Evolutionary conservation across 306 rosid genomes (phyloP).

Genomic region (Trichosanthes truncata): DNA sequence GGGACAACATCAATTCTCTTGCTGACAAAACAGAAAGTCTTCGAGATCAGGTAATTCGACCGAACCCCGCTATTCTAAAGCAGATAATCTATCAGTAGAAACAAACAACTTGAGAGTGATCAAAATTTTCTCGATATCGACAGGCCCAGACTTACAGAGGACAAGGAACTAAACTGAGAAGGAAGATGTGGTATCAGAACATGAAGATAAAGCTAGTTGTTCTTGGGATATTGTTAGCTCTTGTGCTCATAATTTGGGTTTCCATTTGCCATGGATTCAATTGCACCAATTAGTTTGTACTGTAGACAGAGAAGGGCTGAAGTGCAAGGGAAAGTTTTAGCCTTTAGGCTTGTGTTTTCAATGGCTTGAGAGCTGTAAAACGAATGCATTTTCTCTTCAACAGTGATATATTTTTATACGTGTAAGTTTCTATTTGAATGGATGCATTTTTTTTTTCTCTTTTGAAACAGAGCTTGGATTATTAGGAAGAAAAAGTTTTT

Average conservation of each 20-base stretch:
- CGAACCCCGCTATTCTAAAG: neutral
- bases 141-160: conserved; percentile 72
- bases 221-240: conserved; percentile 58
- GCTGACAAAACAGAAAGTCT: conserved; percentile 69
- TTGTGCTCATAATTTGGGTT: conserved; percentile 74
- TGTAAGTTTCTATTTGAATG: neutral
- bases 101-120: neutral
- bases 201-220: conserved; percentile 88
- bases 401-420: conserved; percentile 4
- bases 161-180: conserved; percentile 57
- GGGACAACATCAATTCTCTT: conserved; percentile 66
- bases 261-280: conserved; percentile 84
- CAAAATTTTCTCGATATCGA: neutral
- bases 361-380: neutral
- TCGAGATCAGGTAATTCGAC: conserved; percentile 54
- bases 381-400: neutral
- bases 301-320: neutral
- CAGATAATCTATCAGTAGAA: neutral
- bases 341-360: neutral
- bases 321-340: neutral
- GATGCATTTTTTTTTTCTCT: neutral
- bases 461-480: neutral
- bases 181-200: conserved; percentile 96
- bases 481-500: neutral
- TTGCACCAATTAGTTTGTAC: conserved; percentile 49